A percentile compares a stretch with the other conserved stretches of the same genome.
Conservation (phyloP, 768 basidiomycete species). For the Stropharia rugosoannulata region DNA sequence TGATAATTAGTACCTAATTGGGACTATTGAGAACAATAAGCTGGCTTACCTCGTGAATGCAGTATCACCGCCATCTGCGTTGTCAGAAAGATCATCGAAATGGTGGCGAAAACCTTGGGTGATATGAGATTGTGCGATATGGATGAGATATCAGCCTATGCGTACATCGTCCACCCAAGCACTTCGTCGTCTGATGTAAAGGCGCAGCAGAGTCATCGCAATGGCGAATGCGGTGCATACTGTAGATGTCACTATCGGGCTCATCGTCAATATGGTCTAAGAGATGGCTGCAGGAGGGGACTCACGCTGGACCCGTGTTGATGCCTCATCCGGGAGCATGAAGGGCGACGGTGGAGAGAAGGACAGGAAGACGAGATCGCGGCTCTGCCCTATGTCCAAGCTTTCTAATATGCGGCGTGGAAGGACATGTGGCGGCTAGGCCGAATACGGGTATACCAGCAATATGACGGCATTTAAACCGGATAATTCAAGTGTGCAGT, state of each 20-base stretch:
- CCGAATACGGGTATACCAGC: constrained; percentile 1
- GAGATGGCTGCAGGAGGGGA: not conserved
- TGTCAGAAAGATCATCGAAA: constrained; percentile 25
- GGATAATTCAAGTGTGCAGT: not conserved
- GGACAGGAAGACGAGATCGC: not conserved
- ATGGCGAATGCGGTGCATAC: constrained; percentile 33
- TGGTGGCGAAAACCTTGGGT: constrained; percentile 27
- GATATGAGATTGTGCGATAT: not conserved
- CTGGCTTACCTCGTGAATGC: not conserved
- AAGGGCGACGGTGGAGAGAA: not conserved
- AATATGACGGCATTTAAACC: not conserved
- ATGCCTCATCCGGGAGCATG: not conserved
- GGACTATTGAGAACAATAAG: not conserved
- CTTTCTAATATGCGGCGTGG: constrained; percentile 1
- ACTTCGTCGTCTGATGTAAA: constrained; percentile 28
- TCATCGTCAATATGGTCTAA: not conserved
- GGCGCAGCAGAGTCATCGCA: constrained; percentile 27
- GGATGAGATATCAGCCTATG: not conserved
- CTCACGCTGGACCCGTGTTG: constrained; percentile 2
- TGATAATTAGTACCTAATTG: not conserved
- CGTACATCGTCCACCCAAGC: constrained; percentile 39
- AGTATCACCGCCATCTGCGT: constrained; percentile 4
- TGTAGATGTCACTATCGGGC: constrained; percentile 25
- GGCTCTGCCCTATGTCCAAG: not conserved
- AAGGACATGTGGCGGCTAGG: constrained; percentile 3